Evolutionary conservation across 495 filamentous ascomycete genomes (phyloP).

Genomic region (Neurospora hispaniola): DNA sequence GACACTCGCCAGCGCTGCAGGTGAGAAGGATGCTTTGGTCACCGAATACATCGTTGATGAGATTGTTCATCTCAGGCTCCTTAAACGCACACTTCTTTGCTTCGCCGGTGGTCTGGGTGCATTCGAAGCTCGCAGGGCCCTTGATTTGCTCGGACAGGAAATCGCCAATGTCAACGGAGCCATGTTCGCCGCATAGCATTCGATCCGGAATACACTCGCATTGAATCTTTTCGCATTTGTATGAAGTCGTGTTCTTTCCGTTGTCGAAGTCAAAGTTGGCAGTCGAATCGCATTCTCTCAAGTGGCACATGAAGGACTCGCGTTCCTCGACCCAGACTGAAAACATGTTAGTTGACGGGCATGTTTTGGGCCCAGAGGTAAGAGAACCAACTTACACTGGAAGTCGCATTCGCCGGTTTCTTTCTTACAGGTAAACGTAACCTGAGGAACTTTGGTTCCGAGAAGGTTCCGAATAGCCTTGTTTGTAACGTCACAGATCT

Average conservation of each 20-base stretch:
- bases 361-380: not conserved
- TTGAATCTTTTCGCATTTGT: constrained; percentile 70
- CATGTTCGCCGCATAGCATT: constrained; percentile 85
- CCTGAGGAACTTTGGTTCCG: constrained; percentile 73
- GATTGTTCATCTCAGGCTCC: constrained; percentile 79
- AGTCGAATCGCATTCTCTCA: constrained; percentile 69
- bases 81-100: constrained; percentile 63
- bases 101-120: constrained; percentile 51
- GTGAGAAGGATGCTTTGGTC: constrained; percentile 76
- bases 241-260: constrained; percentile 63
- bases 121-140: constrained; percentile 76
- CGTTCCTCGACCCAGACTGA: constrained; percentile 84
- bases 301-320: constrained; percentile 92
- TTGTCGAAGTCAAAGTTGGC: constrained; percentile 50
- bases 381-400: constrained; percentile 53
- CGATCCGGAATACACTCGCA: constrained; percentile 85
- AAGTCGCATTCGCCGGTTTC: constrained; percentile 71
- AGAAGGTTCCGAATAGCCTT: constrained; percentile 78
- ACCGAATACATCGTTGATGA: constrained; percentile 82
- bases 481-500: constrained; percentile 98
- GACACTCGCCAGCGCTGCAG: constrained; percentile 82
- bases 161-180: constrained; percentile 83
- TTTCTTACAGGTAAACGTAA: constrained; percentile 85
- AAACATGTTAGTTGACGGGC: constrained; percentile 26
- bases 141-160: constrained; percentile 71